Conservation (phyloP, 768 basidiomycete species). For the Rhizopogon rudus region DNA sequence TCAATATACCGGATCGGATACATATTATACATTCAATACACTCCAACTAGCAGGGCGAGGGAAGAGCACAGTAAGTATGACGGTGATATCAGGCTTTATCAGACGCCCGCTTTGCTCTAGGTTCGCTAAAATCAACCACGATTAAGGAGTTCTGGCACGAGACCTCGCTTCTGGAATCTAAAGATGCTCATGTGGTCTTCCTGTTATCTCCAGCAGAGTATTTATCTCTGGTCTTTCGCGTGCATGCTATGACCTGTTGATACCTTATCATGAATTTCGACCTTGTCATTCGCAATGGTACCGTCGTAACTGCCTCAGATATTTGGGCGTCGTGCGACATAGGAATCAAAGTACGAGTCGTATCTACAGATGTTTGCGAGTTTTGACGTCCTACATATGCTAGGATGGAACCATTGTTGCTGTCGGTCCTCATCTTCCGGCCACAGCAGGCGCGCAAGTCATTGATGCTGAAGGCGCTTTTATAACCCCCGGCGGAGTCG, state of each 20-base stretch:
- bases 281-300: conserved; percentile 10
- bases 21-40: no score
- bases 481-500: conserved; percentile 31
- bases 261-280: conserved; percentile 9
- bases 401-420: conserved; percentile 25
- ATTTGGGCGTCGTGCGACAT: conserved; percentile 20
- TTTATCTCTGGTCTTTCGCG: not conserved
- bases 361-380: no score
- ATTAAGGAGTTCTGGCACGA: not conserved
- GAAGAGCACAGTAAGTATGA: no score
- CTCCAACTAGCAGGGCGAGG: no score
- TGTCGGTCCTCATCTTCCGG: conserved; percentile 13
- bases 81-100: not conserved
- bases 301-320: conserved; percentile 14
- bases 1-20: no score
- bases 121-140: not conserved
- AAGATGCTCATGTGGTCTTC: not conserved
- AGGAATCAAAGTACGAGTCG: conserved; percentile 18
- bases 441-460: conserved; percentile 15
- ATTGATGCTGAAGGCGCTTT: conserved; percentile 32
- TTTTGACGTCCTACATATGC: not conserved
- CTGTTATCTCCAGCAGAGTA: not conserved
- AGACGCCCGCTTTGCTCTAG: not conserved
- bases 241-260: not conserved
- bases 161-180: not conserved